phyloP scores from a whole-genome alignment of 768 basidiomycete genomes.

The Tremella yokohamensis region DNA sequence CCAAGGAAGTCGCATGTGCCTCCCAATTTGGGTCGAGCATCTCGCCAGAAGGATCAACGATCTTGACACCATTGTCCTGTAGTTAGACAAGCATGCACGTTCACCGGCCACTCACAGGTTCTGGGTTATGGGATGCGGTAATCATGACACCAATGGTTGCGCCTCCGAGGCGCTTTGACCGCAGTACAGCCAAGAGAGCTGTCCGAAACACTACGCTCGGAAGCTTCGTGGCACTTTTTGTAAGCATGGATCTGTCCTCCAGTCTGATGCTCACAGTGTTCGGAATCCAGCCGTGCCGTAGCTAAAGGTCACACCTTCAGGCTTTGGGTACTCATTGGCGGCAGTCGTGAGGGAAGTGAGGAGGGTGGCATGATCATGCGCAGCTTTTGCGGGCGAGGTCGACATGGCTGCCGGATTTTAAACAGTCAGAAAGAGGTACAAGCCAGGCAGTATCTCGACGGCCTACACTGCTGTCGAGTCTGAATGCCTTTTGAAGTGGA shows the following conservation, averaged over 20 bases:
- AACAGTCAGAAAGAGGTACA: no score
- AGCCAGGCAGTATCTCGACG: no score
- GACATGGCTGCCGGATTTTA: constrained; percentile 15
- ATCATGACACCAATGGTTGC: constrained; percentile 96
- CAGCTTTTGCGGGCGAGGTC: constrained; percentile 18
- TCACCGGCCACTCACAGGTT: constrained; percentile 61
- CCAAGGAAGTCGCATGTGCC: constrained; percentile 72
- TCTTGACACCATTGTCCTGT: constrained; percentile 98
- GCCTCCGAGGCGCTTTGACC: constrained; percentile 88
- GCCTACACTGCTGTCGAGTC: no score
- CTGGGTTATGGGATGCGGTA: constrained; percentile 99
- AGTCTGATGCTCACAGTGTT: constrained; percentile 64
- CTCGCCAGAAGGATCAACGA: constrained; percentile 94
- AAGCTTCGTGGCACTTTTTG: constrained; percentile 51
- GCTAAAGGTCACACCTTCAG: constrained; percentile 64
- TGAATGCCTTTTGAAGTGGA: no score
- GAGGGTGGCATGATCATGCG: constrained; percentile 32
- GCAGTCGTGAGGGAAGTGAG: constrained; percentile 36
- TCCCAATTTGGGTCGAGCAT: constrained; percentile 97
- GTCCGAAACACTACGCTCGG: constrained; percentile 93
- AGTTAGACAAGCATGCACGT: no score
- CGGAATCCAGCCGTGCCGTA: constrained; percentile 96
- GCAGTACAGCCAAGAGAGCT: constrained; percentile 79
- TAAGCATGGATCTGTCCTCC: neutral
- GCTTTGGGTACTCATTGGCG: constrained; percentile 61